phyloP scores from a whole-genome alignment of 306 rosid species.

The Argentina anserina region DNA sequence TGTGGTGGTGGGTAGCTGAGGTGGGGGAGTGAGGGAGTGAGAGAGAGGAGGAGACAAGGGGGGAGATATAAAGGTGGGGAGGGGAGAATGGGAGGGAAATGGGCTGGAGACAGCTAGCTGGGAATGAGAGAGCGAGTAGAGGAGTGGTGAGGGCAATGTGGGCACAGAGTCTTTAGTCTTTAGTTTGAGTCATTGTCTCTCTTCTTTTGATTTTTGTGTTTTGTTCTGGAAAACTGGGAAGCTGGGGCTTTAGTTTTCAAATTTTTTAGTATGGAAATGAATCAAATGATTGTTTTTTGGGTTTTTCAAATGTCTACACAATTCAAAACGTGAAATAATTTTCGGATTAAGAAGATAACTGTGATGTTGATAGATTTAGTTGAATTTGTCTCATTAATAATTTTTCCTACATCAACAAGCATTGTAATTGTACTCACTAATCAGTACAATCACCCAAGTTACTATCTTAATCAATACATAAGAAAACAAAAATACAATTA shows the following conservation, averaged over 20 bases:
- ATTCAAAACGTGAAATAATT: no score
- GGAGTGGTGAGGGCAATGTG: conserved; percentile 52
- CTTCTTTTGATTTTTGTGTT: not conserved
- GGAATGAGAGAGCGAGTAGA: not conserved
- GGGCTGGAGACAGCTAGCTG: conserved; percentile 72
- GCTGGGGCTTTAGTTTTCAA: not conserved
- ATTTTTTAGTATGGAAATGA: not conserved
- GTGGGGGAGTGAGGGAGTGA: no score
- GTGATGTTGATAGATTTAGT: no score
- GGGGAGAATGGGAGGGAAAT: conserved; percentile 38
- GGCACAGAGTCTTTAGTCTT: conserved; percentile 24
- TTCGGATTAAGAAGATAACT: no score
- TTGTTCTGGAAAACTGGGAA: not conserved
- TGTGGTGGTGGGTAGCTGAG: no score
- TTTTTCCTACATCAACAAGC: no score
- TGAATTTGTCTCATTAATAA: no score
- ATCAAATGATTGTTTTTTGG: not conserved
- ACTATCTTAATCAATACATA: no score
- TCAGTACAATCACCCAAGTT: no score
- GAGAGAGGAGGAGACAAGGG: not conserved
- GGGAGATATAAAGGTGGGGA: not conserved
- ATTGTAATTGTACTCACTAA: no score
- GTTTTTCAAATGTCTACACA: not conserved
- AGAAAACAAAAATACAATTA: no score
- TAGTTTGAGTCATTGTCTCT: conserved; percentile 6